Evolutionary conservation across 306 rosid genomes (phyloP).

Genomic region (Nissolia schottii): DNA sequence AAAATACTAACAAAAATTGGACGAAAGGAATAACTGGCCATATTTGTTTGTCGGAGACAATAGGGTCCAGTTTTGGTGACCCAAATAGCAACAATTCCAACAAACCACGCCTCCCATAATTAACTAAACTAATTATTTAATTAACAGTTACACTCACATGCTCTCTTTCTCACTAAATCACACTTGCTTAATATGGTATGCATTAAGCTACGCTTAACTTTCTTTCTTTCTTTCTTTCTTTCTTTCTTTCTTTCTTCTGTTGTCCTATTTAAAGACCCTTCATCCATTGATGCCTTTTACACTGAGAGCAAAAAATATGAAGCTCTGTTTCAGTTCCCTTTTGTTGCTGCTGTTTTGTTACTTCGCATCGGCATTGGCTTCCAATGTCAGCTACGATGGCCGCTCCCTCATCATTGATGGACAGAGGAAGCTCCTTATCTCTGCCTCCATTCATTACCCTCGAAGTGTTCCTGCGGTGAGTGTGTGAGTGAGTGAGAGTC

Average conservation of each 20-base stretch:
- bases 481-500: background rate
- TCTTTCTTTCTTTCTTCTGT: too few relatives aligned
- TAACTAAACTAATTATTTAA: background rate
- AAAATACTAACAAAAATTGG: too few relatives aligned
- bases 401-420: background rate
- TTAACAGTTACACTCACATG: too few relatives aligned
- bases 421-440: too few relatives aligned
- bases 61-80: background rate
- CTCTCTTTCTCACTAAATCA: slow-evolving; percentile 3
- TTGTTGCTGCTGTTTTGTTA: background rate
- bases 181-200: background rate
- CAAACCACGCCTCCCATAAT: background rate
- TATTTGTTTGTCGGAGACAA: background rate
- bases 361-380: slow-evolving; percentile 2
- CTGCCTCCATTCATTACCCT: too few relatives aligned
- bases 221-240: background rate
- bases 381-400: slow-evolving; percentile 72
- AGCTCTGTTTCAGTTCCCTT: background rate
- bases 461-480: slow-evolving; percentile 28
- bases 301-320: slow-evolving; percentile 24
- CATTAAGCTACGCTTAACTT: background rate
- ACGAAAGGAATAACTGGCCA: background rate
- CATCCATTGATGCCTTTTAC: background rate
- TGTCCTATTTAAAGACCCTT: slow-evolving; percentile 12
- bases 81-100: background rate